Percentiles rank a stretch among this genome's conserved stretches.
Evolutionary conservation across 257 asterid genomes (phyloP).

Genomic region (Nicotiana knightiana): DNA sequence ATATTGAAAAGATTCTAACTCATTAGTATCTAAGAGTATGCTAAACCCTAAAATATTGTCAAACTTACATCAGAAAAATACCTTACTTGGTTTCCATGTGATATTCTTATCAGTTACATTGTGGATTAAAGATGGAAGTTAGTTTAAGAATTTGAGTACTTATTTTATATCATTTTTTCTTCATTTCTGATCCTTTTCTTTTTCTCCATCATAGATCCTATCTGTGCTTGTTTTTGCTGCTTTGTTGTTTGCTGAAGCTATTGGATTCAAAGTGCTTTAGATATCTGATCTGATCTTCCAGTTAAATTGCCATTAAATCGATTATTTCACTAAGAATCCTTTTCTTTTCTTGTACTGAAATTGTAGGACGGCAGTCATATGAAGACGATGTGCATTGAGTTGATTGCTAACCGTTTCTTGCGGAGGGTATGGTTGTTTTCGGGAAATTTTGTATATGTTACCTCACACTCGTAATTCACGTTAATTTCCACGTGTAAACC

Average conservation of each 20-base stretch:
- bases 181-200: neutral
- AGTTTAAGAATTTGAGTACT: neutral
- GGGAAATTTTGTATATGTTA: neutral
- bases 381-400: constrained; percentile 78
- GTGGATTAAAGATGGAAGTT: neutral
- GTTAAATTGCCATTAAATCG: neutral
- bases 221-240: neutral
- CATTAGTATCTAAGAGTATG: neutral
- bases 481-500: neutral
- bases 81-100: neutral
- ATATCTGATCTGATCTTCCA: neutral
- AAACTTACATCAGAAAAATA: neutral
- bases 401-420: constrained; percentile 96
- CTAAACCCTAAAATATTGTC: neutral
- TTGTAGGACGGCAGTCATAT: constrained; percentile 45
- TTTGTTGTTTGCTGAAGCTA: neutral
- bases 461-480: neutral
- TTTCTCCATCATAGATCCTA: neutral
- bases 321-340: neutral
- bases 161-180: neutral
- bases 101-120: neutral
- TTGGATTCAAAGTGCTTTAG: neutral
- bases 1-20: neutral
- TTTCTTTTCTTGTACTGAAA: constrained; percentile 9
- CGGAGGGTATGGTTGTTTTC: constrained; percentile 55